phyloP scores from a whole-genome alignment of 2,329 filamentous ascomycete species.

The Biscogniauxia mediterranea region DNA sequence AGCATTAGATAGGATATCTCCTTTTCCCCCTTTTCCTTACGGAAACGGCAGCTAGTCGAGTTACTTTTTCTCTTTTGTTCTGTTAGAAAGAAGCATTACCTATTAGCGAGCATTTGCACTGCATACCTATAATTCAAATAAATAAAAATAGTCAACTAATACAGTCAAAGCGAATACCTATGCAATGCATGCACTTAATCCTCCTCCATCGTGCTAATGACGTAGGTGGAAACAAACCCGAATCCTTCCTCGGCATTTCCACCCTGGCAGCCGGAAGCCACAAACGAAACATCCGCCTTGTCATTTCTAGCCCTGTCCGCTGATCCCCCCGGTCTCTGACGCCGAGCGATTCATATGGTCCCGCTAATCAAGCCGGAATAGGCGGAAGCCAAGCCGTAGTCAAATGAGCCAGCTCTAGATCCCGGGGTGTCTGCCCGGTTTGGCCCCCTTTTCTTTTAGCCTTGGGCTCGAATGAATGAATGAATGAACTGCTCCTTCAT shows the following conservation, averaged over 20 bases:
- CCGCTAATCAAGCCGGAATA: not conserved
- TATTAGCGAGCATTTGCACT: too few relatives aligned
- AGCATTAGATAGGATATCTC: not conserved
- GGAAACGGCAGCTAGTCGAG: too few relatives aligned
- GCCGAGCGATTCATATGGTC: not conserved
- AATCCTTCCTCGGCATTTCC: not conserved
- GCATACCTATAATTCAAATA: too few relatives aligned
- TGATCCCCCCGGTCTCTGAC: not conserved
- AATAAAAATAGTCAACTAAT: too few relatives aligned
- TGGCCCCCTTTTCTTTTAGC: not conserved
- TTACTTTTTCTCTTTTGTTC: too few relatives aligned
- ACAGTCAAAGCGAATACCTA: too few relatives aligned
- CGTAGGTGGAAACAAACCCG: not conserved
- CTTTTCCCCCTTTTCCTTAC: too few relatives aligned
- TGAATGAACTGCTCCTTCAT: too few relatives aligned
- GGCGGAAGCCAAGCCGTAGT: not conserved
- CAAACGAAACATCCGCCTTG: not conserved
- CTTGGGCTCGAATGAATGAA: too few relatives aligned
- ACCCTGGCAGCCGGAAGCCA: not conserved
- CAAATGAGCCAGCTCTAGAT: not conserved
- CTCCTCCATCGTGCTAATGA: not conserved
- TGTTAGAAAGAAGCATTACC: too few relatives aligned
- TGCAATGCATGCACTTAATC: not conserved
- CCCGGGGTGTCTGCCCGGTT: not conserved
- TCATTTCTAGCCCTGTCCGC: not conserved